A percentile compares a stretch with the other conserved stretches of the same genome.
These are phyloP conservation scores for Lipomyces kockii DNA, from an alignment of 805 yeast genomes.

Conservation along the genomic window DNA sequence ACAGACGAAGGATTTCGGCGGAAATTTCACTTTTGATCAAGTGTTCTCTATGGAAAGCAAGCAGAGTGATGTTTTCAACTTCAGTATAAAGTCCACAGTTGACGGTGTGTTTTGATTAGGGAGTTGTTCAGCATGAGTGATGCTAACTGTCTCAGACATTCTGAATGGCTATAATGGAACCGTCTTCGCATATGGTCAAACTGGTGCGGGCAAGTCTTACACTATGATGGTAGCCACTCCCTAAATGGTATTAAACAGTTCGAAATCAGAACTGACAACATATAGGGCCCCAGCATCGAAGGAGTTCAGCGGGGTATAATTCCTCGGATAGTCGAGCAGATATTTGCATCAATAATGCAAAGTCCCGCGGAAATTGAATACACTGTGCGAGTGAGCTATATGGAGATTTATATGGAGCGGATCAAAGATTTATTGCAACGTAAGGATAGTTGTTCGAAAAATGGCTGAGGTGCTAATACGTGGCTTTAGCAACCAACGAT, in stretches of 20 bases:
- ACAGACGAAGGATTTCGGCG: slow-evolving; percentile 35
- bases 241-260: neutral
- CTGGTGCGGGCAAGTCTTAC: slow-evolving; percentile 76
- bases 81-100: slow-evolving; percentile 64
- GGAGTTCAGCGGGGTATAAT: slow-evolving; percentile 63
- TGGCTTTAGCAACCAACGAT: slow-evolving; percentile 36
- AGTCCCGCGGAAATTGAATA: slow-evolving; percentile 60
- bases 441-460: neutral
- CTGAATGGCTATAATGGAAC: slow-evolving; percentile 79
- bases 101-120: slow-evolving; percentile 43
- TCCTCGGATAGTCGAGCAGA: slow-evolving; percentile 69
- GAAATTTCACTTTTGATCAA: slow-evolving; percentile 63
- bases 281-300: slow-evolving; percentile 52
- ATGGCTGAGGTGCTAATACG: neutral
- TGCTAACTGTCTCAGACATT: slow-evolving; percentile 50
- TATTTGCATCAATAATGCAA: slow-evolving; percentile 60
- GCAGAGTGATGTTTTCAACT: slow-evolving; percentile 64
- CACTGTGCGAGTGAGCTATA: slow-evolving; percentile 68
- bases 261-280: neutral
- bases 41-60: slow-evolving; percentile 58
- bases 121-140: neutral
- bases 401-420: slow-evolving; percentile 83
- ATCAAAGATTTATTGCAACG: slow-evolving; percentile 70
- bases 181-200: slow-evolving; percentile 77
- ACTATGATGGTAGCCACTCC: slow-evolving; percentile 60